phyloP scores from a whole-genome alignment of 176 grass and related monocot genomes.

The Raddia guianensis region DNA sequence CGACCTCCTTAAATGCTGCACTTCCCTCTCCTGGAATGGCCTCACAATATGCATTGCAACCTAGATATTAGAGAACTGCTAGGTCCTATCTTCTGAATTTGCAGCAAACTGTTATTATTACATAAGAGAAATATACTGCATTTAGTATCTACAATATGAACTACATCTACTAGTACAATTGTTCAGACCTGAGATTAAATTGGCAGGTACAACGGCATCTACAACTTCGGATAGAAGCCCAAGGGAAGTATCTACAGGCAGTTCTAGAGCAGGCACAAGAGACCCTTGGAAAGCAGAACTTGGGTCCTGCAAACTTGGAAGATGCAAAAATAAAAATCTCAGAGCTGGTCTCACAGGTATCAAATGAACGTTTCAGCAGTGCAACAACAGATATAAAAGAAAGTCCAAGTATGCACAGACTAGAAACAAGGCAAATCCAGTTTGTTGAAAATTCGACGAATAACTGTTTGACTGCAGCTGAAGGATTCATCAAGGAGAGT shows the following conservation, averaged over 20 bases:
- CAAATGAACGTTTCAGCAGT: conserved; percentile 72
- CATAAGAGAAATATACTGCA: conserved; percentile 23
- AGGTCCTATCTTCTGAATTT: conserved; percentile 12
- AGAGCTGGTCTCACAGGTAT: conserved; percentile 72
- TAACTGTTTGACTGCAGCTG: conserved; percentile 58
- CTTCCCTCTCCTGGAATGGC: neutral
- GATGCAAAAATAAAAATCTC: conserved; percentile 81
- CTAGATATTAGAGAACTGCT: conserved; percentile 28
- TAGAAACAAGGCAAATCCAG: conserved; percentile 58
- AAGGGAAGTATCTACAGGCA: conserved; percentile 91
- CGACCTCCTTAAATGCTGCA: neutral
- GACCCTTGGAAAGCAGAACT: conserved; percentile 77
- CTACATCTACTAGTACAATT: neutral
- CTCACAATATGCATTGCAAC: conserved; percentile 5
- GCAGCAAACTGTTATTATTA: neutral
- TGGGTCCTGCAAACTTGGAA: conserved; percentile 63
- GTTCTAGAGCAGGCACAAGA: conserved; percentile 96
- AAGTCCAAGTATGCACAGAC: conserved; percentile 53
- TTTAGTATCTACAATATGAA: conserved; percentile 31
- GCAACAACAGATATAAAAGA: conserved; percentile 45
- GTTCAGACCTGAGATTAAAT: conserved; percentile 42
- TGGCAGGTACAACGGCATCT: conserved; percentile 84
- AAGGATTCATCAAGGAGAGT: conserved; percentile 66
- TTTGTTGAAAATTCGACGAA: conserved; percentile 64
- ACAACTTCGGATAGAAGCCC: conserved; percentile 87